phyloP scores from a whole-genome alignment of 2,329 filamentous ascomycete species.

The Aspergillus sp. region DNA sequence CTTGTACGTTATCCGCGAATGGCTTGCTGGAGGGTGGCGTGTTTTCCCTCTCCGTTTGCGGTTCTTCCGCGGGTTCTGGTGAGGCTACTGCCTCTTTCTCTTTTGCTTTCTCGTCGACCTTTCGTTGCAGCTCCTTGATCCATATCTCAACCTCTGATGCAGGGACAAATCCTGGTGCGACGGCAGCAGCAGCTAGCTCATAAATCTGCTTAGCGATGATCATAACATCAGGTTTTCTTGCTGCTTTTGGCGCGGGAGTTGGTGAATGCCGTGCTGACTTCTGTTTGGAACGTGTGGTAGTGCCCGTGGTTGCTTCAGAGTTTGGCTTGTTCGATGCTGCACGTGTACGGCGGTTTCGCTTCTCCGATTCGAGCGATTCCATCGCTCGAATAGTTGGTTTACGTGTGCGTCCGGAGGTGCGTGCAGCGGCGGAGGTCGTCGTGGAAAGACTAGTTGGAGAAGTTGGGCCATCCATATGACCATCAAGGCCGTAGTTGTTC shows the following conservation, averaged over 20 bases:
- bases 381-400: conserved; percentile 24
- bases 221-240: conserved; percentile 2
- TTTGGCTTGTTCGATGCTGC: conserved; percentile 13
- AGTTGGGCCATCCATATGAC: conserved; percentile 17
- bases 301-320: not conserved
- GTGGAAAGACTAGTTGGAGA: conserved; percentile 22
- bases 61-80: not conserved
- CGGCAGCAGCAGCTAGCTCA: conserved; percentile 17
- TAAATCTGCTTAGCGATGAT: conserved; percentile 15
- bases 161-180: conserved; percentile 14
- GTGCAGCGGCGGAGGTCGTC: conserved; percentile 15
- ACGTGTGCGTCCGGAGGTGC: conserved; percentile 18
- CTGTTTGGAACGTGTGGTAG: not conserved
- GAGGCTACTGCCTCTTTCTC: not conserved
- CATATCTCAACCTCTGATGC: conserved; percentile 13
- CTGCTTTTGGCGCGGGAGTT: not conserved
- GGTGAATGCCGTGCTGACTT: not conserved
- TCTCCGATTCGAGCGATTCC: conserved; percentile 18
- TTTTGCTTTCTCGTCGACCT: conserved; percentile 7
- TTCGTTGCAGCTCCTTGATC: conserved; percentile 16
- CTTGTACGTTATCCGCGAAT: conserved; percentile 18
- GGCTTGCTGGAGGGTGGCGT: conserved; percentile 13
- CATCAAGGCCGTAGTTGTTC: conserved; percentile 23
- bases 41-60: conserved; percentile 10
- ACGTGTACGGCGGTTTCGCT: conserved; percentile 17